Conservation (phyloP, 805 yeast genomes). For the Yarrowia porcina region DNA sequence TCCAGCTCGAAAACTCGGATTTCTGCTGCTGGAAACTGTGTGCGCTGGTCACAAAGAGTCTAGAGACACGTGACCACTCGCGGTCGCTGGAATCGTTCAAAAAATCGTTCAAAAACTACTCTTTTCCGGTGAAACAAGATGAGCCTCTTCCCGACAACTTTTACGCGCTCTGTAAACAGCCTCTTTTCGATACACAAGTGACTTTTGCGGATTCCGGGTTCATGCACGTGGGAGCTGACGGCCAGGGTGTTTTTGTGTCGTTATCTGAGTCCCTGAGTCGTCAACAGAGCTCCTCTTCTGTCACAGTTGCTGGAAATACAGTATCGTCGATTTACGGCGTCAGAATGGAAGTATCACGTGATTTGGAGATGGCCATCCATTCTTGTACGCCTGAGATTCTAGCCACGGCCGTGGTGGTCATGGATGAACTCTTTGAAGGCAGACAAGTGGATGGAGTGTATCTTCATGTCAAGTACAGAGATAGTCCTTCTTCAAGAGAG, state of each 20-base stretch:
- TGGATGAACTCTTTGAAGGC: background rate
- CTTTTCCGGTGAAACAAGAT: background rate
- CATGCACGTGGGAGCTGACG: background rate
- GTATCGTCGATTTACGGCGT: background rate
- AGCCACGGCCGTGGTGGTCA: background rate
- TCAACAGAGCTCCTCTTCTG: background rate
- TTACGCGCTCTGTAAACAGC: background rate
- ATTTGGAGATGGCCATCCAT: background rate
- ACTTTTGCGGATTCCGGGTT: background rate
- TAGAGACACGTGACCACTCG: background rate
- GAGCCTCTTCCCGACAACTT: background rate
- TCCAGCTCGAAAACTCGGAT: constrained; percentile 5
- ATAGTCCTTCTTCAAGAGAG: background rate
- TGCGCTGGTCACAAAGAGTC: background rate
- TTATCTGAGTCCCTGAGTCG: background rate
- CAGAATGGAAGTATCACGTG: background rate
- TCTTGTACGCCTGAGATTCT: background rate
- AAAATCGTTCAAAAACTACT: background rate
- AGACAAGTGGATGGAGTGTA: background rate
- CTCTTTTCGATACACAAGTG: background rate
- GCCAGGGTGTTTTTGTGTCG: background rate
- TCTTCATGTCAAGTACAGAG: background rate
- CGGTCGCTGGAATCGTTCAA: background rate
- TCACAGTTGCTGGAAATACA: background rate
- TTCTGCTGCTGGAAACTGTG: constrained; percentile 5